Evolutionary conservation across 1,284 basidiomycete species (phyloP).

Genomic region (Boletus mariae): DNA sequence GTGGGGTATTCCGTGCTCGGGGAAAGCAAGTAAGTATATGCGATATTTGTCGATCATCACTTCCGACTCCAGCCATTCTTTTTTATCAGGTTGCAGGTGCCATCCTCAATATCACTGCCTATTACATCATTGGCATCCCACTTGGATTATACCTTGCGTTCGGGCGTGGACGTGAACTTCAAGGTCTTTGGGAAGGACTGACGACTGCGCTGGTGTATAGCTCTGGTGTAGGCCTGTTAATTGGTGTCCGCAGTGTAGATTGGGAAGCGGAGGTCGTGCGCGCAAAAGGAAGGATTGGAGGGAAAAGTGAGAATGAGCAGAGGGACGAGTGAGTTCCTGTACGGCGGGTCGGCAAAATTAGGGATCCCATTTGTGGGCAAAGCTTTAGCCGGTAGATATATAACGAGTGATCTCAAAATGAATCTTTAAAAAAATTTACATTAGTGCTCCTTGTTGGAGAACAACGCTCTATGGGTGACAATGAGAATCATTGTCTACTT

Average conservation of each 20-base stretch:
- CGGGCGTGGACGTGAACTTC: conserved; percentile 42
- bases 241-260: conserved; percentile 49
- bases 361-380: no score
- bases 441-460: no score
- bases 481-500: no score
- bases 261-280: conserved; percentile 63
- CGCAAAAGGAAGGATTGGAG: conserved; percentile 36
- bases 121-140: conserved; percentile 67
- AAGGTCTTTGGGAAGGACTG: conserved; percentile 69
- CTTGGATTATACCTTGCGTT: conserved; percentile 68
- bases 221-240: conserved; percentile 46
- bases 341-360: no score
- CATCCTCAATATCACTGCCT: conserved; percentile 59
- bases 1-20: conserved; percentile 76
- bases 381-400: no score
- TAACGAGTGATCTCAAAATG: no score
- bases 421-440: no score
- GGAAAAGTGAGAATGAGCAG: conserved; percentile 12
- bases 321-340: not conserved
- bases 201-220: conserved; percentile 59
- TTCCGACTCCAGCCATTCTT: not conserved
- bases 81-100: conserved; percentile 48
- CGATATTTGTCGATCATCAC: not conserved
- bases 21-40: conserved; percentile 61
- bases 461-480: no score